Conservation (phyloP, 139 green algal genomes). For the Trebouxia sp. region DNA sequence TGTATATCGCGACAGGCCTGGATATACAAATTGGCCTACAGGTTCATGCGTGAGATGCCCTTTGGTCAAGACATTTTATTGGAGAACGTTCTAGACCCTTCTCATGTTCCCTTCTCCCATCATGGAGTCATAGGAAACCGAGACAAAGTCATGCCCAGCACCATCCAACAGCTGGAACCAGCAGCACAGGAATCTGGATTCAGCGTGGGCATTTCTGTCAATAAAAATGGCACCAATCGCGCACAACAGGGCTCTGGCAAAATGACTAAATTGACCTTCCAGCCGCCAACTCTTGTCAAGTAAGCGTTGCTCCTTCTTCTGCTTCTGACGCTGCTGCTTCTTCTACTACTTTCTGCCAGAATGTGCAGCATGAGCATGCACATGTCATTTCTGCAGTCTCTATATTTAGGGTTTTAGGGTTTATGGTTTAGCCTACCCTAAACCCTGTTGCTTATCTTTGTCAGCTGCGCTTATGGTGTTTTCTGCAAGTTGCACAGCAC, state of each 20-base stretch:
- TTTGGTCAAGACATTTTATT: conserved; percentile 49
- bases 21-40: too few relatives aligned
- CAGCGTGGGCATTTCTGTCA: background rate
- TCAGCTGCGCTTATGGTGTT: too few relatives aligned
- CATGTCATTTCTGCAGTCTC: background rate
- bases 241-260: background rate
- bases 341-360: background rate
- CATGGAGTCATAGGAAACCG: conserved; percentile 15
- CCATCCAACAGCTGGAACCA: background rate
- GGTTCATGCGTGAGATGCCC: conserved; percentile 44
- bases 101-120: conserved; percentile 28
- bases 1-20: too few relatives aligned
- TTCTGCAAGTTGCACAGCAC: too few relatives aligned
- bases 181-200: background rate
- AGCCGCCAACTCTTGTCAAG: conserved; percentile 10
- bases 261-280: background rate
- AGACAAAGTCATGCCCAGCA: conserved; percentile 1
- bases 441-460: too few relatives aligned
- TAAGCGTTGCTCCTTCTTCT: background rate
- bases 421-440: too few relatives aligned
- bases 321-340: background rate
- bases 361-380: background rate
- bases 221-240: background rate
- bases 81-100: conserved; percentile 74
- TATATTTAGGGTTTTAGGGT: background rate